These are phyloP conservation scores for Plasmodium vinckei DNA, from an alignment of 169 alveolate species.

Conservation along the genomic window DNA sequence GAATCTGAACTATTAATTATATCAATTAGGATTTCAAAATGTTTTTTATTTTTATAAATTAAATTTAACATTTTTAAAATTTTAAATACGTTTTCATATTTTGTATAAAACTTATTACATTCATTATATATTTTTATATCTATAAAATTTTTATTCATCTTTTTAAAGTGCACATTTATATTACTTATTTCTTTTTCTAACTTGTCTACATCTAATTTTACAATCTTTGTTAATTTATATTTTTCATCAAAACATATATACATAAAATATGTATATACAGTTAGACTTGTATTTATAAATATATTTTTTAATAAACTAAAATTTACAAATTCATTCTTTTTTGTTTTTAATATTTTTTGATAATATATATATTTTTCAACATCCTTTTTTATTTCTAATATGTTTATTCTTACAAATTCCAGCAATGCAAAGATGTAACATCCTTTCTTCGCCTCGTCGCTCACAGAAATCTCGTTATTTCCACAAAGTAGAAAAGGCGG, in stretches of 20 bases:
- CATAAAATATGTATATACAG: slow-evolving; percentile 38
- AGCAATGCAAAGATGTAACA: slow-evolving; percentile 34
- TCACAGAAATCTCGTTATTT: background rate
- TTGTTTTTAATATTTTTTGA: slow-evolving; percentile 34
- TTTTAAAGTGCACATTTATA: slow-evolving; percentile 19
- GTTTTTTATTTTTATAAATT: slow-evolving; percentile 1
- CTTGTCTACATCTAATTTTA: background rate
- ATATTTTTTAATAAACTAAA: slow-evolving; percentile 41
- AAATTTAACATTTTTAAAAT: slow-evolving; percentile 1
- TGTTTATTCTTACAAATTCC: slow-evolving; percentile 35
- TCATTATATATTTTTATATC: slow-evolving; percentile 31
- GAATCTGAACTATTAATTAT: background rate
- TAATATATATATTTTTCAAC: slow-evolving; percentile 56
- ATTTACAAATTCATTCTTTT: slow-evolving; percentile 53
- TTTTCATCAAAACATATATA: slow-evolving; percentile 24
- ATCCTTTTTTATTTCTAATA: slow-evolving; percentile 21
- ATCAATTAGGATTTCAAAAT: slow-evolving; percentile 14
- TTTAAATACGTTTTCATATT: slow-evolving; percentile 18
- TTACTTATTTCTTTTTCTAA: slow-evolving; percentile 16
- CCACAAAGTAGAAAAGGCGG: background rate
- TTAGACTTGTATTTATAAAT: slow-evolving; percentile 47
- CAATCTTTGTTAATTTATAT: slow-evolving; percentile 4
- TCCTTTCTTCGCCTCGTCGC: background rate
- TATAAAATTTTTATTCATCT: slow-evolving; percentile 47
- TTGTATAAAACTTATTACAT: slow-evolving; percentile 18